Conservation (phyloP, 352 stramenopile species). For the Pythium rhizo-oryzae region DNA sequence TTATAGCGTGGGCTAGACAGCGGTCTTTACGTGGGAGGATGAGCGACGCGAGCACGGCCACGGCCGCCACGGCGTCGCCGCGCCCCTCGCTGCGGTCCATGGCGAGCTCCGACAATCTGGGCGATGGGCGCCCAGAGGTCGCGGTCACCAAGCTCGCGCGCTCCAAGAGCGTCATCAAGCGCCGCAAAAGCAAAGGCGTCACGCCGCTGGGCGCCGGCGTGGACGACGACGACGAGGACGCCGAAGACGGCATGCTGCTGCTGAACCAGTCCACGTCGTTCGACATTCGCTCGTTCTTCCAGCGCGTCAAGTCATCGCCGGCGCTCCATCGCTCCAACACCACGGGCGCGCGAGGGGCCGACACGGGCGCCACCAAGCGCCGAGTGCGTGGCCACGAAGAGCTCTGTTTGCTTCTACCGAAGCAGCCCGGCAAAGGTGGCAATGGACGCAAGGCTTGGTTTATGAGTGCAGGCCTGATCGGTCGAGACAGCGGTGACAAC, state of each 20-base stretch:
- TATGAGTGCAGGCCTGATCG: conserved; percentile 57
- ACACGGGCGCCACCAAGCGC: conserved; percentile 9
- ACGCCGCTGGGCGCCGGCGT: neutral
- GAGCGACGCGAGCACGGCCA: conserved; percentile 15
- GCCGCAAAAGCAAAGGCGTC: conserved; percentile 25
- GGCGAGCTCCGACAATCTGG: conserved; percentile 20
- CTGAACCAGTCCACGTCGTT: conserved; percentile 37
- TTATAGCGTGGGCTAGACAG: neutral
- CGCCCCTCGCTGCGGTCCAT: conserved; percentile 15
- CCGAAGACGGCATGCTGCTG: conserved; percentile 30
- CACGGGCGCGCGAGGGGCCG: neutral
- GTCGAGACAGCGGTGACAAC: conserved; percentile 54
- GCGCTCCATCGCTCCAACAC: conserved; percentile 17
- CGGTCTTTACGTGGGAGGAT: neutral
- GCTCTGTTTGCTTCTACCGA: conserved; percentile 53
- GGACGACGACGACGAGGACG: conserved; percentile 15
- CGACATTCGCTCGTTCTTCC: conserved; percentile 36
- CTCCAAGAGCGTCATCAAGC: conserved; percentile 21
- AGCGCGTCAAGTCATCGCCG: conserved; percentile 19
- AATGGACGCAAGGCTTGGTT: conserved; percentile 61
- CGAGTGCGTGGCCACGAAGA: conserved; percentile 55
- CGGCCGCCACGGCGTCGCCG: neutral
- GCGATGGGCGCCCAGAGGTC: conserved; percentile 28
- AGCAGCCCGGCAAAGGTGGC: conserved; percentile 29
- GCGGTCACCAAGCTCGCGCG: conserved; percentile 14